Conservation (phyloP, 2,329 filamentous ascomycete species). For the Alternaria arborescens region DNA sequence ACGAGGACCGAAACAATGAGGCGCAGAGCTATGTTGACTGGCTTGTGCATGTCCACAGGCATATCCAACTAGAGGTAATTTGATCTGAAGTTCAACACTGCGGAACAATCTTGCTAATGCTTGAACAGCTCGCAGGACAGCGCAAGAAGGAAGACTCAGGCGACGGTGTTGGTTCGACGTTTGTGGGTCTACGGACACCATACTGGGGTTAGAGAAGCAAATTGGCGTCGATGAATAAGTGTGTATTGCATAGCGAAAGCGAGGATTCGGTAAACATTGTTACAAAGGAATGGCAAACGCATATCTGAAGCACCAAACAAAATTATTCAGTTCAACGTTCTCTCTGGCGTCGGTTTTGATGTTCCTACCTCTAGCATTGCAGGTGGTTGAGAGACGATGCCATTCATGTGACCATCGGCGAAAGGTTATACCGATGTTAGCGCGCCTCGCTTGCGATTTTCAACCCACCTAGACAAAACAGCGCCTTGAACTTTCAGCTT, state of each 20-base stretch:
- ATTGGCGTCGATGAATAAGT: conserved; percentile 12
- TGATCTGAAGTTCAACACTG: neutral
- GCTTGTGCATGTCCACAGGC: conserved; percentile 93
- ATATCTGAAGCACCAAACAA: conserved; percentile 8
- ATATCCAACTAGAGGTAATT: conserved; percentile 81
- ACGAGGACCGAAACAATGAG: conserved; percentile 97
- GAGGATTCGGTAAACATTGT: conserved; percentile 13
- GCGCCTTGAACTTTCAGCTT: conserved; percentile 9
- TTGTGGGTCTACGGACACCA: conserved; percentile 52
- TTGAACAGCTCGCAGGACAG: conserved; percentile 66
- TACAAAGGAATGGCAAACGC: conserved; percentile 15
- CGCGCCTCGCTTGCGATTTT: conserved; percentile 28
- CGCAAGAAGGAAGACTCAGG: conserved; percentile 71
- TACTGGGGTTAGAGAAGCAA: conserved; percentile 47
- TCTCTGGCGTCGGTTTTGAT: neutral
- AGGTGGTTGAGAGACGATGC: neutral
- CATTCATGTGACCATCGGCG: conserved; percentile 6
- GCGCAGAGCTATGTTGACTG: conserved; percentile 98
- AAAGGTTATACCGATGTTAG: conserved; percentile 13
- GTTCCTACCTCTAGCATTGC: neutral
- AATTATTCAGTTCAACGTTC: neutral
- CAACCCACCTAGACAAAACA: conserved; percentile 21
- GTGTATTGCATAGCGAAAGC: conserved; percentile 42
- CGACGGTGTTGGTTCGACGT: conserved; percentile 44
- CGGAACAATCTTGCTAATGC: conserved; percentile 18